Conservation (phyloP, 192 early-diverging fungal species). For the Mortierella antarctica region DNA sequence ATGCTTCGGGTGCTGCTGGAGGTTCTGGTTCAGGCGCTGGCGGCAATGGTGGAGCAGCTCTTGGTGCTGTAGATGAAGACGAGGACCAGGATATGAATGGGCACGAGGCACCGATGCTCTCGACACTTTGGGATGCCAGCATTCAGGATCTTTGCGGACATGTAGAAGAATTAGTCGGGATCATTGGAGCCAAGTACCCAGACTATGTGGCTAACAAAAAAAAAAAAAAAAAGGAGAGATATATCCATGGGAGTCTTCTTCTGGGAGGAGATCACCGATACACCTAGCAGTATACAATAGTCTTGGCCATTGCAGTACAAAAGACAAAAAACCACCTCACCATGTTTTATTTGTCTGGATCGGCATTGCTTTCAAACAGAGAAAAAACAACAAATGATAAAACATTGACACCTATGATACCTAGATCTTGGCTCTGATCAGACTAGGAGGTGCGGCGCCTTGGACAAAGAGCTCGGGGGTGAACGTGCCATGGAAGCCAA, state of each 20-base stretch:
- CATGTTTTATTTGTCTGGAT: too few relatives aligned
- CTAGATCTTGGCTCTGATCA: conserved; percentile 40
- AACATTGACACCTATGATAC: too few relatives aligned
- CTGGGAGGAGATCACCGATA: too few relatives aligned
- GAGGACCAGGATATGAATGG: conserved; percentile 40
- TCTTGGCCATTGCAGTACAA: too few relatives aligned
- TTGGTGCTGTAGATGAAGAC: conserved; percentile 34
- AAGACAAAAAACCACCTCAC: too few relatives aligned
- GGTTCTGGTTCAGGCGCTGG: conserved; percentile 28
- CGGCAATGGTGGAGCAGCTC: conserved; percentile 35
- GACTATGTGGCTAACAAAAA: conserved; percentile 47
- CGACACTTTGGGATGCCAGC: conserved; percentile 65
- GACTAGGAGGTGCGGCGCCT: conserved; percentile 3
- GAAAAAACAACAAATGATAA: too few relatives aligned
- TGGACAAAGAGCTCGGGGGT: conserved; percentile 42
- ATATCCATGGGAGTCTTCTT: neutral
- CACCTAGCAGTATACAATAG: too few relatives aligned
- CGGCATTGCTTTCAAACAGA: too few relatives aligned
- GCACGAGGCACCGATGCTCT: conserved; percentile 53
- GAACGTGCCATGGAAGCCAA: conserved; percentile 51
- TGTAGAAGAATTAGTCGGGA: conserved; percentile 64
- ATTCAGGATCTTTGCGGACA: conserved; percentile 69
- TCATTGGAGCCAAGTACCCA: conserved; percentile 64
- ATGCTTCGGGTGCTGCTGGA: conserved; percentile 26
- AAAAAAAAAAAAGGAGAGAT: neutral